Evolutionary conservation across 306 rosid genomes (phyloP).

Genomic region (Vicia villosa): DNA sequence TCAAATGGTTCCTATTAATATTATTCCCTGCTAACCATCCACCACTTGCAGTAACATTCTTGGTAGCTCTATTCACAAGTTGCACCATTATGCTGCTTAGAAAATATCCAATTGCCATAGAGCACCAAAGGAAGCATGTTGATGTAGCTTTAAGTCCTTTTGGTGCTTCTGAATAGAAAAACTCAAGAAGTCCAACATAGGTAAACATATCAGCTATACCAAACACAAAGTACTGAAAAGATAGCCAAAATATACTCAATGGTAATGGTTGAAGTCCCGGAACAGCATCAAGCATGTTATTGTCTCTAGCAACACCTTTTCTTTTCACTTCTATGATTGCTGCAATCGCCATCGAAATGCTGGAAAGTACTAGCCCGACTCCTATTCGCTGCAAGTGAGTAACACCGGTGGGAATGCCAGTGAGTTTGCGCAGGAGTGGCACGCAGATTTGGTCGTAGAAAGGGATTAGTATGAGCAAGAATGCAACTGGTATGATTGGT

Average conservation of each 20-base stretch:
- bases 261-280: constrained; percentile 71
- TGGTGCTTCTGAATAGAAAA: constrained; percentile 91
- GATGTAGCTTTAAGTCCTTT: constrained; percentile 65
- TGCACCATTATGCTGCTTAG: constrained; percentile 70
- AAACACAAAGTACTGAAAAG: constrained; percentile 82
- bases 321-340: constrained; percentile 65
- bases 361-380: constrained; percentile 72
- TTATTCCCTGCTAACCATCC: constrained; percentile 91
- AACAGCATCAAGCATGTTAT: constrained; percentile 65
- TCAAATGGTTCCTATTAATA: constrained; percentile 74
- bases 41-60: constrained; percentile 52
- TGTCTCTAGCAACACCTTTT: constrained; percentile 62
- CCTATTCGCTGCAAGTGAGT: constrained; percentile 82
- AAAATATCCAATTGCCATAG: constrained; percentile 87
- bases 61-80: constrained; percentile 61
- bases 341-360: constrained; percentile 78
- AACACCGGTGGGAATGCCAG: constrained; percentile 72
- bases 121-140: constrained; percentile 79
- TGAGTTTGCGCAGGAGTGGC: constrained; percentile 59
- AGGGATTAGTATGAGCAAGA: constrained; percentile 37
- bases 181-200: constrained; percentile 81
- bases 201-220: constrained; percentile 78
- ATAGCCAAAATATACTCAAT: constrained; percentile 74
- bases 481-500: too few species aligned
- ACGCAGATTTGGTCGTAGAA: constrained; percentile 63